These are phyloP conservation scores for Rhodamnia argentea DNA, from an alignment of 345 rosid species.

Conservation along the genomic window DNA sequence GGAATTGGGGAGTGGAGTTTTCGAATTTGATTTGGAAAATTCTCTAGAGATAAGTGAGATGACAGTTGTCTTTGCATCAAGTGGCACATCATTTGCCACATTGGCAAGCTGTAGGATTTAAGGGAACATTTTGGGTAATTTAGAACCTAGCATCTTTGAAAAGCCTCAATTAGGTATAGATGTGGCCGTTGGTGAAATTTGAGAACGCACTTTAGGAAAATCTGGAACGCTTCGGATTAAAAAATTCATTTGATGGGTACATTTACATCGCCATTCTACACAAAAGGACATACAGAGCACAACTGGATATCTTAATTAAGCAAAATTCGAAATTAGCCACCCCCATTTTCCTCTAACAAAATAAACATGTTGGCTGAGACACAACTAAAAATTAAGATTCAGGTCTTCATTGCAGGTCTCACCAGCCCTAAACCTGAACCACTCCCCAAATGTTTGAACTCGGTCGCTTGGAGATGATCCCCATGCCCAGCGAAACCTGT, in stretches of 20 bases:
- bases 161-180: too few relatives aligned
- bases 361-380: neutral
- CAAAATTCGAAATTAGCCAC: neutral
- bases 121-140: too few relatives aligned
- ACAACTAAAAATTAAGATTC: neutral
- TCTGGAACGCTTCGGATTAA: neutral
- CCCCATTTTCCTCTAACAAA: neutral
- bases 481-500: slow-evolving; percentile 88
- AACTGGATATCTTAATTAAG: neutral
- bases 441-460: slow-evolving; percentile 94
- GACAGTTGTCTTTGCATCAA: neutral
- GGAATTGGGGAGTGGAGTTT: too few relatives aligned
- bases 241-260: neutral
- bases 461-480: slow-evolving; percentile 71
- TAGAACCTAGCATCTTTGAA: too few relatives aligned
- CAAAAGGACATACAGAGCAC: neutral
- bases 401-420: slow-evolving; percentile 62
- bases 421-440: slow-evolving; percentile 90
- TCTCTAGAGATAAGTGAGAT: fast-evolving
- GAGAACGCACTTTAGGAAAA: neutral
- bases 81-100: neutral
- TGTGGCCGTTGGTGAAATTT: too few relatives aligned
- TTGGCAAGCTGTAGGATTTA: neutral
- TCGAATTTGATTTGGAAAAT: neutral
- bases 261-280: neutral